Evolutionary conservation across 352 stramenopile genomes (phyloP).

Genomic region (Phytopythium helicoides): DNA sequence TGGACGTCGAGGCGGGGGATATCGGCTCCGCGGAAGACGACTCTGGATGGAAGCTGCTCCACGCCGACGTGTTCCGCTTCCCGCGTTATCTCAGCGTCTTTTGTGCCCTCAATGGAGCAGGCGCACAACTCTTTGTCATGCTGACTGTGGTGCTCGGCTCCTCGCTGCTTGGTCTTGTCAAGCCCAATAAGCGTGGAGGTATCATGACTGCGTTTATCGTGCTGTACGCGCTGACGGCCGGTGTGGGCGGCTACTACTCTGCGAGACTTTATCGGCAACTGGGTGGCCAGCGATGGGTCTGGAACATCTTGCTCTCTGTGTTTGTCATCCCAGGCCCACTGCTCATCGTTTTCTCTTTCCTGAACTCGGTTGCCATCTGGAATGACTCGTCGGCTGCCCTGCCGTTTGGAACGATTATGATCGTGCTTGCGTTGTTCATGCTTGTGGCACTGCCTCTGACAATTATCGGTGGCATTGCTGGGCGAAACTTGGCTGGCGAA

Average conservation of each 20-base stretch:
- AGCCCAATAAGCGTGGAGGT: conserved; percentile 91
- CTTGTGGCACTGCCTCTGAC: conserved; percentile 93
- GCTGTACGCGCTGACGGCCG: conserved; percentile 93
- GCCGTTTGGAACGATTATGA: conserved; percentile 95
- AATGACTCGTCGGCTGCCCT: conserved; percentile 96
- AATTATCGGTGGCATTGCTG: conserved; percentile 93
- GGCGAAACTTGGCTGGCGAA: conserved; percentile 87
- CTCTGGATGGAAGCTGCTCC: conserved; percentile 97
- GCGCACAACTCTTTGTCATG: conserved; percentile 94
- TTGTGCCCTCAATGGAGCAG: conserved; percentile 89
- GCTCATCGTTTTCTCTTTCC: conserved; percentile 91
- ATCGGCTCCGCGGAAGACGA: conserved; percentile 91
- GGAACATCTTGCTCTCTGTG: conserved; percentile 92
- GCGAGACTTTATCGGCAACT: conserved; percentile 94
- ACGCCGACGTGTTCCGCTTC: conserved; percentile 96
- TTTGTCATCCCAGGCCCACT: conserved; percentile 91
- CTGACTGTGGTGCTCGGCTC: conserved; percentile 90
- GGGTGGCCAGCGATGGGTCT: conserved; percentile 93
- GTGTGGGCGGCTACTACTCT: conserved; percentile 93
- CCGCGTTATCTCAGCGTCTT: conserved; percentile 91
- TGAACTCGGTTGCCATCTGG: conserved; percentile 95
- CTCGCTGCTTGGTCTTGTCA: conserved; percentile 91
- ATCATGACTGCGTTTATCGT: conserved; percentile 94
- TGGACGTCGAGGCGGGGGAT: conserved; percentile 91
- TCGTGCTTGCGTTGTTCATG: conserved; percentile 91